Conservation (phyloP, 2,329 filamentous ascomycete species). For the Niveomyces coronatus region DNA sequence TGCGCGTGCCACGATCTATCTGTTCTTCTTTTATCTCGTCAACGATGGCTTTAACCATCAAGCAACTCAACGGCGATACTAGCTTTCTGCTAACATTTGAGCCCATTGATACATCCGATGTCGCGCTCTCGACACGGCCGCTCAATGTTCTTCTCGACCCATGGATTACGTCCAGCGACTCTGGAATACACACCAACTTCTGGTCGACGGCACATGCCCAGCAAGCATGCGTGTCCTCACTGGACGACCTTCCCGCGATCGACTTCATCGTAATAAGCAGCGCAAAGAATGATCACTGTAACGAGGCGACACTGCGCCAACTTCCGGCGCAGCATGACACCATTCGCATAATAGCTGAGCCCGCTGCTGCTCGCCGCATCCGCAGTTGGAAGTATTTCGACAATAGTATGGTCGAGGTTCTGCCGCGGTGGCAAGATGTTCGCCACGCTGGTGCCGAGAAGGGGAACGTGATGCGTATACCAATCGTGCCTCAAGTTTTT, state of each 20-base stretch:
- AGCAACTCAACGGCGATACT: slow-evolving; percentile 53
- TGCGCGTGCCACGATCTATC: too few species aligned
- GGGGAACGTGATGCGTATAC: slow-evolving; percentile 31
- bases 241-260: slow-evolving; percentile 29
- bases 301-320: slow-evolving; percentile 57
- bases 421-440: slow-evolving; percentile 36
- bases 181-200: slow-evolving; percentile 50
- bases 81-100: slow-evolving; percentile 56
- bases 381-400: slow-evolving; percentile 60
- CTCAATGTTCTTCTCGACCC: slow-evolving; percentile 65
- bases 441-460: slow-evolving; percentile 13
- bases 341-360: slow-evolving; percentile 56
- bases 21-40: background rate
- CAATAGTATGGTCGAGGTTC: slow-evolving; percentile 31
- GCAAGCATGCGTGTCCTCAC: slow-evolving; percentile 45
- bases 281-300: slow-evolving; percentile 54
- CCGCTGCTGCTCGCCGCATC: slow-evolving; percentile 54
- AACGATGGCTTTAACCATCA: slow-evolving; percentile 51
- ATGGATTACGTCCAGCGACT: slow-evolving; percentile 53
- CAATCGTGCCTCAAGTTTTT: slow-evolving; percentile 41
- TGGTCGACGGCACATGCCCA: slow-evolving; percentile 44
- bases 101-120: slow-evolving; percentile 28
- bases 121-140: slow-evolving; percentile 22
- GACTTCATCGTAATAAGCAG: slow-evolving; percentile 38
- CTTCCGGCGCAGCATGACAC: slow-evolving; percentile 42